phyloP scores from a whole-genome alignment of 2,329 filamentous ascomycete species.

The Apiospora saccharicola region DNA sequence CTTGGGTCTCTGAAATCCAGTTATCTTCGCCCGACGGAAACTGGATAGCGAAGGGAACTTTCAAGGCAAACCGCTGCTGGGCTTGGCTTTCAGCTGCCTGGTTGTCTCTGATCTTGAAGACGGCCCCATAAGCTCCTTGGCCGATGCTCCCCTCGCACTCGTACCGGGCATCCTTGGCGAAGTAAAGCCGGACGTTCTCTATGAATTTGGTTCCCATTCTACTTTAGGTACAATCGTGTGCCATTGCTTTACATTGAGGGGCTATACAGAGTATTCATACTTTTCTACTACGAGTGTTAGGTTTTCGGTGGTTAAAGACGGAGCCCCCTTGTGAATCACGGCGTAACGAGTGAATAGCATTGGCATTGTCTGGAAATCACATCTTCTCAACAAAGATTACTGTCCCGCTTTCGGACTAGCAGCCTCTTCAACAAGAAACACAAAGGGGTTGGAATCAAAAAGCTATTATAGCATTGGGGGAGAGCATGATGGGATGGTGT shows the following conservation, averaged over 20 bases:
- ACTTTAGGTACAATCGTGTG: no score
- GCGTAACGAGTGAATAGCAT: background rate
- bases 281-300: background rate
- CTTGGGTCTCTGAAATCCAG: background rate
- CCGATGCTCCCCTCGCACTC: background rate
- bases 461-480: background rate
- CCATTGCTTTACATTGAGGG: background rate
- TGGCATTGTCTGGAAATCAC: background rate
- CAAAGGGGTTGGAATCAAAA: background rate
- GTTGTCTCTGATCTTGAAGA: constrained; percentile 4
- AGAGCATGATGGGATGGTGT: background rate
- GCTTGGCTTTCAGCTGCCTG: background rate
- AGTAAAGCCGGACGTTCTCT: background rate
- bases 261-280: background rate
- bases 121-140: background rate
- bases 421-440: background rate
- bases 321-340: background rate
- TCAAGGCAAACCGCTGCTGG: background rate
- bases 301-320: background rate
- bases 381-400: background rate
- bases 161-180: background rate
- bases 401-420: background rate
- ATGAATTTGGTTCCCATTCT: background rate
- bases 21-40: background rate
- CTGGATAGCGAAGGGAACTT: background rate